A percentile compares a stretch with the other conserved stretches of the same genome.
Conservation (phyloP, 805 yeast species). For the Saccharomycopsis synnaedendra region DNA sequence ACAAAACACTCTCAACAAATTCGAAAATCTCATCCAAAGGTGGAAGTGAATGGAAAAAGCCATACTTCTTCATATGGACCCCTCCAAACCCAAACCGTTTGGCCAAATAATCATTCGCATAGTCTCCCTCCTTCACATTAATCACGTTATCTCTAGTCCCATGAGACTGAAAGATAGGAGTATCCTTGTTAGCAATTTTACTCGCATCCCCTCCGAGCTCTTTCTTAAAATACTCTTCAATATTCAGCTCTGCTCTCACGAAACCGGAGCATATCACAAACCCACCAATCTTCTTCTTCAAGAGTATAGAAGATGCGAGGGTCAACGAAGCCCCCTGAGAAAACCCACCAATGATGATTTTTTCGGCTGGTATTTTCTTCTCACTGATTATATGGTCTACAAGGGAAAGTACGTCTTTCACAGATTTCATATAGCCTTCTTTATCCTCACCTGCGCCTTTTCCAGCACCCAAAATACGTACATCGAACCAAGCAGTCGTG, state of each 20-base stretch:
- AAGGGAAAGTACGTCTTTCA: conserved; percentile 32
- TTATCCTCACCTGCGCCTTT: conserved; percentile 31
- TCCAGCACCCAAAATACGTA: conserved; percentile 41
- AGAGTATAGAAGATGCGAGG: conserved; percentile 28
- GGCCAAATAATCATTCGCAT: conserved; percentile 20
- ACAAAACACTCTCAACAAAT: no score
- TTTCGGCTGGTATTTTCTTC: conserved; percentile 42
- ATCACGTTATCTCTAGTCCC: not conserved
- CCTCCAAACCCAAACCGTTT: conserved; percentile 18
- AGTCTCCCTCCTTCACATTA: not conserved
- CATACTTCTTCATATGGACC: no score
- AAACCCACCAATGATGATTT: conserved; percentile 88
- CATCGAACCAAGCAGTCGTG: conserved; percentile 87
- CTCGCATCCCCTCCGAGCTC: not conserved
- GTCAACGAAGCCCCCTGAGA: conserved; percentile 88
- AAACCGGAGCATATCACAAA: conserved; percentile 72
- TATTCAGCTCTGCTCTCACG: conserved; percentile 21
- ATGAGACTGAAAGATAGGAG: conserved; percentile 1
- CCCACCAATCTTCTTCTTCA: conserved; percentile 54
- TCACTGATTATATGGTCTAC: conserved; percentile 40
- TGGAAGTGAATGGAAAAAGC: no score
- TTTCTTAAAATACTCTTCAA: conserved; percentile 19
- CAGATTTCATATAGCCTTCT: conserved; percentile 40
- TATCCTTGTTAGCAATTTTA: not conserved
- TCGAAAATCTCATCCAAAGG: no score